A percentile compares a stretch with the other conserved stretches of the same genome.
Evolutionary conservation across 139 green algal species (phyloP).

Genomic region (Edaphochlamys debaryana): DNA sequence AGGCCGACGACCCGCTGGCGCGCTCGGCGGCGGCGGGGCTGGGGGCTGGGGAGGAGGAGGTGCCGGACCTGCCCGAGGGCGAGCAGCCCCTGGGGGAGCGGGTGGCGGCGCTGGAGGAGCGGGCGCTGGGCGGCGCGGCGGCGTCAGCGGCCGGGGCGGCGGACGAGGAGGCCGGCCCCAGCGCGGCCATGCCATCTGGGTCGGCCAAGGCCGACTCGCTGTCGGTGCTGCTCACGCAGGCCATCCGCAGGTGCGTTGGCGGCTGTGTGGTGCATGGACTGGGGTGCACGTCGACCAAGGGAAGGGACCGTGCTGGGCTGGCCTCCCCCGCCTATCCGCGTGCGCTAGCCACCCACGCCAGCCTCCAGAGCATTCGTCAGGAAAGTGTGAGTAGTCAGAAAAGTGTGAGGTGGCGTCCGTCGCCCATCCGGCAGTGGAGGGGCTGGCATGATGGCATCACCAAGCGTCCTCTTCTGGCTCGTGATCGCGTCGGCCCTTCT

Average conservation of each 20-base stretch:
- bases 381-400: too few relatives aligned
- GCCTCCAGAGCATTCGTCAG: too few relatives aligned
- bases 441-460: too few relatives aligned
- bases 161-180: conserved; percentile 34
- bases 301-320: too few relatives aligned
- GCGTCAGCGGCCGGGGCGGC: background rate
- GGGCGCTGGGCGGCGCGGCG: background rate
- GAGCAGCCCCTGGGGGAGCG: conserved; percentile 60
- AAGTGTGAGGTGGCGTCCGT: too few relatives aligned
- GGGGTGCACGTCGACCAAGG: too few relatives aligned
- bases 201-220: conserved; percentile 72
- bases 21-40: background rate
- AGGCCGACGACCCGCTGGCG: background rate
- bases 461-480: too few relatives aligned
- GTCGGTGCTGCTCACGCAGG: conserved; percentile 77
- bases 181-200: conserved; percentile 27
- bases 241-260: conserved; percentile 49
- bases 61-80: conserved; percentile 39
- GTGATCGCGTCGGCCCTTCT: too few relatives aligned
- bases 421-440: too few relatives aligned
- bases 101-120: conserved; percentile 57
- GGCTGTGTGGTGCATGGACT: too few relatives aligned
- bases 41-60: conserved; percentile 46
- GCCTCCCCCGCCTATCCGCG: too few relatives aligned
- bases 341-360: too few relatives aligned